Conservation (phyloP, 2,329 filamentous ascomycete species). For the Sphaerulina musiva region DNA sequence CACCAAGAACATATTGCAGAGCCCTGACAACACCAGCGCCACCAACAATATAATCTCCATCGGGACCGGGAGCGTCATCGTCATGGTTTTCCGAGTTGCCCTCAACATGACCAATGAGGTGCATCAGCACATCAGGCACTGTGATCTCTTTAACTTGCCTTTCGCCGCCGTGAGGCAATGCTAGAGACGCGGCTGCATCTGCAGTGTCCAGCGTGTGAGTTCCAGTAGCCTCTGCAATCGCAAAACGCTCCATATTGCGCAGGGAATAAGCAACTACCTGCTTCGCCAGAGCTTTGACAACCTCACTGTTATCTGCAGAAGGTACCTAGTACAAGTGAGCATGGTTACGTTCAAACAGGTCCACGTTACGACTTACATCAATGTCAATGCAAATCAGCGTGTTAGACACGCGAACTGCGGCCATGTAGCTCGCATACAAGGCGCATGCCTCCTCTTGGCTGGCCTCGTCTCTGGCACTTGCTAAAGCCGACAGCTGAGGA, state of each 20-base stretch:
- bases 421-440: conserved; percentile 83
- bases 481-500: conserved; percentile 60
- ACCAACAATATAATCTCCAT: conserved; percentile 92
- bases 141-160: conserved; percentile 51
- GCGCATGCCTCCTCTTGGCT: conserved; percentile 90
- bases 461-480: conserved; percentile 68
- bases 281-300: conserved; percentile 85
- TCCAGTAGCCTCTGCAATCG: conserved; percentile 55
- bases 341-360: neutral
- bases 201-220: conserved; percentile 33
- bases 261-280: conserved; percentile 94
- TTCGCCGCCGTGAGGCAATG: conserved; percentile 39
- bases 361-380: conserved; percentile 48
- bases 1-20: conserved; percentile 80
- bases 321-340: conserved; percentile 48
- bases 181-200: conserved; percentile 40
- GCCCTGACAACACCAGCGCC: conserved; percentile 94
- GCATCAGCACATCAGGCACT: conserved; percentile 78
- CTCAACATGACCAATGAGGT: conserved; percentile 70
- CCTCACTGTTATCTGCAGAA: conserved; percentile 70
- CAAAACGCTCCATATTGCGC: conserved; percentile 76
- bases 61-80: conserved; percentile 64
- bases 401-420: conserved; percentile 74
- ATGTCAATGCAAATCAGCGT: conserved; percentile 86
- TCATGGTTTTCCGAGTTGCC: conserved; percentile 48